Evolutionary conservation across 345 rosid species (phyloP).

Genomic region (Linum usitatissimum): DNA sequence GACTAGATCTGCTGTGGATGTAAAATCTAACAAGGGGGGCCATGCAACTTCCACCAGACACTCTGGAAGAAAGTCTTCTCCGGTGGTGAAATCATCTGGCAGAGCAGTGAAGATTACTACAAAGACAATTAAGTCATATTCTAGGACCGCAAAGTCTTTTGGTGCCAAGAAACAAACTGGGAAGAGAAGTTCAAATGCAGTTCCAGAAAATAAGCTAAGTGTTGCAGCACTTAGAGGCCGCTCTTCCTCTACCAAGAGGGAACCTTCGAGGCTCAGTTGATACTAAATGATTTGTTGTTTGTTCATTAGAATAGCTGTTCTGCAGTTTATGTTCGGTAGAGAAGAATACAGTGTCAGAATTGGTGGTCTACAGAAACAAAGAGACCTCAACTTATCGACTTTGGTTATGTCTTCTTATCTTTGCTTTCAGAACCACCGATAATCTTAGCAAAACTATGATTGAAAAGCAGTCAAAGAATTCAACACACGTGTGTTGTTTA

Average conservation of each 20-base stretch:
- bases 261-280: conserved; percentile 29
- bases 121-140: conserved; percentile 11
- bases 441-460: too few relatives aligned
- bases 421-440: too few relatives aligned
- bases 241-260: conserved; percentile 34
- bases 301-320: too few relatives aligned
- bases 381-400: too few relatives aligned
- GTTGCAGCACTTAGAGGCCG: conserved; percentile 75
- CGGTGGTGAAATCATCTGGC: conserved; percentile 33
- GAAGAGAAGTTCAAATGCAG: conserved; percentile 1
- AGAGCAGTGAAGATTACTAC: conserved; percentile 10
- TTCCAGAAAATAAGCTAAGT: conserved; percentile 36
- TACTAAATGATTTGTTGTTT: too few relatives aligned
- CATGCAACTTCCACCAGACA: conserved; percentile 23
- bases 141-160: conserved; percentile 16
- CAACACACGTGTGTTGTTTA: too few relatives aligned
- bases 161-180: conserved; percentile 8
- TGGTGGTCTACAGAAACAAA: too few relatives aligned
- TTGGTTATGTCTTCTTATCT: too few relatives aligned
- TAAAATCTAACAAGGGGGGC: conserved; percentile 18
- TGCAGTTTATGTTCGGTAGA: too few relatives aligned
- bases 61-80: conserved; percentile 25
- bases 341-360: too few relatives aligned
- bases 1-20: conserved; percentile 14
- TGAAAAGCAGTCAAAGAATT: too few relatives aligned